These are phyloP conservation scores for Murraya paniculata DNA, from an alignment of 345 rosid species.

Conservation along the genomic window DNA sequence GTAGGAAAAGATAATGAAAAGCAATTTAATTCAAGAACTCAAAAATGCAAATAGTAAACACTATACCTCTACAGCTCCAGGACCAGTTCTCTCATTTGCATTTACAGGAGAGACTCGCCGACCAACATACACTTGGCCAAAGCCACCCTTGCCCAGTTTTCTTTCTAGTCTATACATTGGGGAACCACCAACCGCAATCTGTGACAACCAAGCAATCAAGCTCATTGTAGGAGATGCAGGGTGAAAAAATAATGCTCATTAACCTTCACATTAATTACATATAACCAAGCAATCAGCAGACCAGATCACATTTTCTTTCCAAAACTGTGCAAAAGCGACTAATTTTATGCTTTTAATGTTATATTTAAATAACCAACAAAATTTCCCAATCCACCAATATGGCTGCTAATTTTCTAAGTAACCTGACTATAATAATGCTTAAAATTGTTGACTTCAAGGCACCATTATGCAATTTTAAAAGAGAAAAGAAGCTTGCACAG, in stretches of 20 bases:
- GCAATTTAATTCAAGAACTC: not conserved
- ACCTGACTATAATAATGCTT: not conserved
- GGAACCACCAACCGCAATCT: constrained; percentile 75
- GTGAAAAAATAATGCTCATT: not conserved
- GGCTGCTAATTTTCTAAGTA: not conserved
- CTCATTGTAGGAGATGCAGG: not conserved
- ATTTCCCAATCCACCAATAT: not conserved
- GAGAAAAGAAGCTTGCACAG: not conserved
- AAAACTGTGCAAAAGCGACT: not conserved
- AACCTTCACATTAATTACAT: not conserved
- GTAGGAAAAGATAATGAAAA: not conserved
- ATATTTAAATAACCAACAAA: not conserved
- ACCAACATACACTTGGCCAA: constrained; percentile 89
- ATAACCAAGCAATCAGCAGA: not conserved
- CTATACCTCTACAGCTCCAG: constrained; percentile 65
- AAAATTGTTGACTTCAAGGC: not conserved
- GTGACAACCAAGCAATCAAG: constrained; percentile 8
- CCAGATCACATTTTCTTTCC: not conserved
- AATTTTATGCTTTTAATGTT: not conserved
- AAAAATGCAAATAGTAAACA: not conserved
- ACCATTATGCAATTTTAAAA: not conserved
- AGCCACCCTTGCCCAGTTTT: constrained; percentile 86
- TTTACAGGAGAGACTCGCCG: constrained; percentile 49
- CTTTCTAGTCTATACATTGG: constrained; percentile 62
- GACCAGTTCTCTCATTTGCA: constrained; percentile 45